Base-by-base conservation (phyloP, 2,329 filamentous ascomycete species). In the Sclerotinia borealis region DNA sequence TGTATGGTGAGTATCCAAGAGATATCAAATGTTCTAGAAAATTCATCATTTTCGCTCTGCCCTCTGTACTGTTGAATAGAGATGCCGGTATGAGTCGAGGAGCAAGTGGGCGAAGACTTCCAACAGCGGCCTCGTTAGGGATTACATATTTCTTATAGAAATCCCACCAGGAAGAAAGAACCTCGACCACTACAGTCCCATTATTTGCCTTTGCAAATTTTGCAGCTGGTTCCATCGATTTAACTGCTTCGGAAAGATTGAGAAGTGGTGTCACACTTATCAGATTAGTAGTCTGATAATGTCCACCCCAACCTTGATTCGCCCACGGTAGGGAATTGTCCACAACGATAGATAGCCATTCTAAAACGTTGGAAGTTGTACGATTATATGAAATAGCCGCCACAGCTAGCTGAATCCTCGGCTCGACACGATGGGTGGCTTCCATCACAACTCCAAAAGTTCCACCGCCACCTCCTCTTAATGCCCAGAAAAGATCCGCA, bases 401-500 rank as follows among this genome's bases (percentile, higher is more conserved):
- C 6, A 68, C 66, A 34, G 50, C 49, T 19, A 68, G 29, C n/a
- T 52, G 50, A 17, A 65, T 48, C 17, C 22, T 45, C 27, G 60
- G 65, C n/a, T 68, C 66, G 6, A 68, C 67, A 17, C 52, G 51
- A 61, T 66, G 63, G 19, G 64, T 68, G 25, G 51, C 51, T 63
- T 67, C 63, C 63, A 68, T 63, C 2, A 80, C 78, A 4, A 81
- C 75, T 1, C 78, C 79, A 63, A 77, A 81, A 3, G 77, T 80
- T 55, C 75, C 78, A 17, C 75, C 75, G 31, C 79, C 79, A 13
- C 77, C 80, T 27, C 81, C 81, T 17, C 78, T 73, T 36, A 83
- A 74, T 2, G 80, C 80, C 78, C 79, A 82, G 73, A 78, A 83
- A 4, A 83, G 72, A 56, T 83, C 80, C 1, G 74, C 37, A 63